Evolutionary conservation across 1,284 basidiomycete species (phyloP).

Genomic region (Macrocystidia cucumis): DNA sequence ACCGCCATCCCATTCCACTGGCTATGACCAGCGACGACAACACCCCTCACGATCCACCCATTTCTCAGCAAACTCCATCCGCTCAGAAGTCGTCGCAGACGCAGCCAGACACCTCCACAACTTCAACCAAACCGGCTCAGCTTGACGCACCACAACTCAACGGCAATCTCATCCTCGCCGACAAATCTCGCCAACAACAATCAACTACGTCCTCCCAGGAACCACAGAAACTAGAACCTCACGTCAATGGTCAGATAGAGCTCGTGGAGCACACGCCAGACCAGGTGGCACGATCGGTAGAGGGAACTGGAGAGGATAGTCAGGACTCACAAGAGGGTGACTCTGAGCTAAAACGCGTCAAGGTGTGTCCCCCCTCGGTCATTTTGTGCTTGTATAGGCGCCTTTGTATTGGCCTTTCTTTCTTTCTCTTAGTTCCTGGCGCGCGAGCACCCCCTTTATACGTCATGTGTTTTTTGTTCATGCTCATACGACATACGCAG

Average conservation of each 20-base stretch:
- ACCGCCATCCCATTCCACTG: slow-evolving; percentile 11
- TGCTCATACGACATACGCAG: slow-evolving; percentile 28
- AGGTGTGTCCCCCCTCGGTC: slow-evolving; percentile 24
- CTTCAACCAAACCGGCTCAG: slow-evolving; percentile 16
- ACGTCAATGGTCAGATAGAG: slow-evolving; percentile 29
- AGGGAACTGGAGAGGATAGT: slow-evolving; percentile 21
- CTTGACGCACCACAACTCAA: slow-evolving; percentile 17
- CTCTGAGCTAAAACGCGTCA: slow-evolving; percentile 43
- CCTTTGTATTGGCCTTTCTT: not conserved
- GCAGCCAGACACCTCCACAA: slow-evolving; percentile 16
- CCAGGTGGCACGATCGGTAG: slow-evolving; percentile 16
- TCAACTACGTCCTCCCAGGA: slow-evolving; percentile 6
- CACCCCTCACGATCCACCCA: slow-evolving; percentile 17
- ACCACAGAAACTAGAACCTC: slow-evolving; percentile 7
- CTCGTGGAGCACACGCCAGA: slow-evolving; percentile 30
- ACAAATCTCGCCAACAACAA: slow-evolving; percentile 9
- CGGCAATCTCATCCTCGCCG: slow-evolving; percentile 13
- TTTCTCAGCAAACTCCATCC: slow-evolving; percentile 20
- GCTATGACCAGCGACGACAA: slow-evolving; percentile 30
- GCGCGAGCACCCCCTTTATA: not conserved
- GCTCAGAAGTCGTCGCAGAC: slow-evolving; percentile 10
- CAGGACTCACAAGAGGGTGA: slow-evolving; percentile 32
- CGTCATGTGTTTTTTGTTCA: slow-evolving; percentile 3
- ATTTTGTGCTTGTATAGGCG: not conserved
- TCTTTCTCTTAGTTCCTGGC: not conserved